phyloP scores from a whole-genome alignment of 257 asterid species.

The Anisodus tanguticus region DNA sequence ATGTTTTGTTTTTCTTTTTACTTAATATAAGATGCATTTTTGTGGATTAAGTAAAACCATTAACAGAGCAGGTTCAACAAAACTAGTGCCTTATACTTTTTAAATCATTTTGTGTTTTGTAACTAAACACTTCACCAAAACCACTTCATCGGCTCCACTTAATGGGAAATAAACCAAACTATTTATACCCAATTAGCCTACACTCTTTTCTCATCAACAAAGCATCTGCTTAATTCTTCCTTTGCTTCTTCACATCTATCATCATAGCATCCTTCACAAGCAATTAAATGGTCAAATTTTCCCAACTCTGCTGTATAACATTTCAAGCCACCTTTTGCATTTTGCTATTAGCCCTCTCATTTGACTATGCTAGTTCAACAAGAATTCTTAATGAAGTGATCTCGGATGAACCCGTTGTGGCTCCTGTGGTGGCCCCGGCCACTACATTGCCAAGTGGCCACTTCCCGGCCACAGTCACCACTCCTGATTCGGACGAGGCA shows the following conservation, averaged over 20 bases:
- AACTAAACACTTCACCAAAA: conserved; percentile 40
- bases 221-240: conserved; percentile 27
- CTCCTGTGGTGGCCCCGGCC: conserved; percentile 44
- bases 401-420: conserved; percentile 42
- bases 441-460: conserved; percentile 46
- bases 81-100: neutral
- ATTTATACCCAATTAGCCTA: conserved; percentile 40
- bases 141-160: conserved; percentile 64
- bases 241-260: conserved; percentile 5
- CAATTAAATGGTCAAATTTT: conserved; percentile 49
- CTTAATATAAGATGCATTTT: neutral
- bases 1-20: neutral
- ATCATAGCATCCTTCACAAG: neutral
- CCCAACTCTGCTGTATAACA: conserved; percentile 32
- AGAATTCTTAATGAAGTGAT: conserved; percentile 50
- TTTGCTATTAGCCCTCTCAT: conserved; percentile 46
- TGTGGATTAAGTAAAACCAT: neutral
- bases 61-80: conserved; percentile 8
- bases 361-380: conserved; percentile 46
- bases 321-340: conserved; percentile 42
- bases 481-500: neutral
- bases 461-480: conserved; percentile 38
- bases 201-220: conserved; percentile 42
- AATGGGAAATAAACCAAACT: conserved; percentile 26
- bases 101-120: neutral